phyloP scores from a whole-genome alignment of 768 basidiomycete genomes.

The Daedaleopsis nitida region DNA sequence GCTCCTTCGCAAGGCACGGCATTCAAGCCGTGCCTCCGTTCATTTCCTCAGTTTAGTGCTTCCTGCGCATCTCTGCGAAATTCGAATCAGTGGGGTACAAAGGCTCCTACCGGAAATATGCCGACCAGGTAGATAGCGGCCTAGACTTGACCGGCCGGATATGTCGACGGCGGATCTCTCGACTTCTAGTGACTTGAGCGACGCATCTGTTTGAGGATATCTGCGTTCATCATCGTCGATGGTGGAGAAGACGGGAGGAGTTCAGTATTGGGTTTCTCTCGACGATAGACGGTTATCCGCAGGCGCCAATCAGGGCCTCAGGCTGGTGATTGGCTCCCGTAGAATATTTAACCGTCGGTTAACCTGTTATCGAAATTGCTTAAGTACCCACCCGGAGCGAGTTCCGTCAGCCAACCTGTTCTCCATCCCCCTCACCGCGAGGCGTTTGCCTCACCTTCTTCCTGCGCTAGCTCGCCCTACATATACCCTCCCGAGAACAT shows the following conservation, averaged over 20 bases:
- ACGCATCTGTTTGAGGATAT: neutral
- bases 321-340: neutral
- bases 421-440: slow-evolving; percentile 20
- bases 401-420: slow-evolving; percentile 7
- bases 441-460: slow-evolving; percentile 15
- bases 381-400: slow-evolving; percentile 10
- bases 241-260: neutral
- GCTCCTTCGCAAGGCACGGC: slow-evolving; percentile 6
- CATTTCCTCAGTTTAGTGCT: neutral
- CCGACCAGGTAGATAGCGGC: neutral
- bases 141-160: neutral
- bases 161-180: neutral
- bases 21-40: slow-evolving; percentile 11
- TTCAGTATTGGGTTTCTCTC: neutral
- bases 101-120: neutral
- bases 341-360: neutral
- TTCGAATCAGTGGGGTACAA: neutral
- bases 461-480: slow-evolving; percentile 16
- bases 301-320: too few relatives aligned
- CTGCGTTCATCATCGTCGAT: neutral
- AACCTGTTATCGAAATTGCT: neutral
- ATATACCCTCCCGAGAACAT: slow-evolving; percentile 9
- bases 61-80: neutral
- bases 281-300: too few relatives aligned
- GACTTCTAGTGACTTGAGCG: neutral